Percentiles rank a stretch among this genome's conserved stretches.
phyloP scores from a whole-genome alignment of 1,139 yeast species.

The Geotrichum phurueaensis region DNA sequence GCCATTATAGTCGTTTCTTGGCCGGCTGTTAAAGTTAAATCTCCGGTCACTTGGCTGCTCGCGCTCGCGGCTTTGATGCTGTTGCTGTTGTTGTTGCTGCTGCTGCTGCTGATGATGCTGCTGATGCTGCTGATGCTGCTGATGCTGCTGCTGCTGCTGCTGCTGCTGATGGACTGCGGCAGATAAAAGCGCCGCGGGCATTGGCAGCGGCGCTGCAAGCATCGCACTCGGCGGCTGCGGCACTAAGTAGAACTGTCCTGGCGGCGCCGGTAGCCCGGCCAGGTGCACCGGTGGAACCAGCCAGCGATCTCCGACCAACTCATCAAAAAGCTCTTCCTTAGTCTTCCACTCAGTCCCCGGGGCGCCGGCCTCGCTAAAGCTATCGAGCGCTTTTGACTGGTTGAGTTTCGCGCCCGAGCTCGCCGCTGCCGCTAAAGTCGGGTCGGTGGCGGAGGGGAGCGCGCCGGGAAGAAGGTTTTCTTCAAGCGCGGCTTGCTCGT shows the following conservation, averaged over 20 bases:
- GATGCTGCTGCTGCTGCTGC: neutral
- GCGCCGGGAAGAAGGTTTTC: slow-evolving; percentile 26
- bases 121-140: neutral
- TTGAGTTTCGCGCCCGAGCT: slow-evolving; percentile 18
- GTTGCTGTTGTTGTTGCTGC: neutral
- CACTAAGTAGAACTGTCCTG: slow-evolving; percentile 21
- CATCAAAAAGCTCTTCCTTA: slow-evolving; percentile 16
- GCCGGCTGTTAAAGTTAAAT: neutral
- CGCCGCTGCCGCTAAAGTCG: neutral
- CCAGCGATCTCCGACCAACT: slow-evolving; percentile 11
- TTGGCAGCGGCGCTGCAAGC: neutral
- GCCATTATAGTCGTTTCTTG: neutral
- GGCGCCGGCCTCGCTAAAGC: slow-evolving; percentile 18
- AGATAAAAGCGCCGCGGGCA: neutral
- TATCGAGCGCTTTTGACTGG: slow-evolving; percentile 22
- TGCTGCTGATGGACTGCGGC: neutral
- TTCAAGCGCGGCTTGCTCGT: slow-evolving; percentile 41
- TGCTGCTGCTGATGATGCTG: too few relatives aligned
- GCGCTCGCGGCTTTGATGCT: neutral
- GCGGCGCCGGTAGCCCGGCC: slow-evolving; percentile 26
- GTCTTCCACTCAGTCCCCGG: slow-evolving; percentile 23
- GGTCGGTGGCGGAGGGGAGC: slow-evolving; percentile 10
- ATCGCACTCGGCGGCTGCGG: neutral
- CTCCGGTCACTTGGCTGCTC: neutral
- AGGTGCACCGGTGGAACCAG: slow-evolving; percentile 26